Base-by-base conservation (phyloP, 2,329 filamentous ascomycete genomes). In the Didymella arachidicola region DNA sequence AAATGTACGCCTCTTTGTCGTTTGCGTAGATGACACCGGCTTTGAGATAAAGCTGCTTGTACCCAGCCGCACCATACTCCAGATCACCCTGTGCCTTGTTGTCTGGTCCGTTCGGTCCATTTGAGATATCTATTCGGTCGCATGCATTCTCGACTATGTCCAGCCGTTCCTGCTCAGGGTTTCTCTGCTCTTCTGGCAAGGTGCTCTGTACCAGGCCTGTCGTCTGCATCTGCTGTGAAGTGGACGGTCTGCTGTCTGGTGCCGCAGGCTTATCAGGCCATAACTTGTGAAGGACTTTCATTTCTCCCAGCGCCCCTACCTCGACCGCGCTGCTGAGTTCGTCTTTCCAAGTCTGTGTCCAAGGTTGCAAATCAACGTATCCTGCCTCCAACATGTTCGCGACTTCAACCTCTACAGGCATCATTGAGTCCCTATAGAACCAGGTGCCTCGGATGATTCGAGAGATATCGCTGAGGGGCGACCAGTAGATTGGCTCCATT, bases 401-500 rank as follows among this genome's bases (percentile, higher is more conserved):
- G 32, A 97, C 89, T 16, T 87, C 81, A 0, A 92, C 86, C 62
- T 96, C 92, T 6, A 99, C 86, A 0, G 95, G 95, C 58, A 91
- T 81, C 93, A 98, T 97, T 1, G 90, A 94, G 72, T 97, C 93
- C 79, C 90, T 90, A 77, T 98, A 98, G 75, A 99, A 99, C 95
- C 95, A 99, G 0, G 94, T 98, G 0, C 91, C 93, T 64, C 95
- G 85, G 57, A 90, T 84, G 1, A 98, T 93, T 34, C 88, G 83
- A 7, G 92, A 89, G 30, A 96, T 86, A 71, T 98, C 95, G 69
- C 96, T 93, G 30, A 98, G 85, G 7, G 95, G 94, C 18, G 90
- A 93, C 95, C 95, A 99, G 74, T 99, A 99, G 59, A 98, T 97
- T 0, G 95, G 95, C 75, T 93, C 92, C 93, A 99, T 96, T 70